Conservation (phyloP, 1,284 basidiomycete genomes). For the Tilletia caries region DNA sequence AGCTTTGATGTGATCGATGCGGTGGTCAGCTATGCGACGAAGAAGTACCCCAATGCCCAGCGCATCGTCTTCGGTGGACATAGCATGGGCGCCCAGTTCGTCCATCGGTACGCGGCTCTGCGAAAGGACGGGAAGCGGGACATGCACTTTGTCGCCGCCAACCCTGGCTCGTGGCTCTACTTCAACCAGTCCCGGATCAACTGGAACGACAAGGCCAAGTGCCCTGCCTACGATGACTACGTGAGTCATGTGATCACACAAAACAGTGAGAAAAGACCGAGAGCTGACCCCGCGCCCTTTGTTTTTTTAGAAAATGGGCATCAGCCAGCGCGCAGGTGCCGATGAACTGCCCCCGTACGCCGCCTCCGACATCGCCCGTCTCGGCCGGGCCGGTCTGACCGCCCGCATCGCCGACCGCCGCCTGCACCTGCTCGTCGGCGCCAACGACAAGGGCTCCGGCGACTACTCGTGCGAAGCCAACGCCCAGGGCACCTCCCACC, state of each 20-base stretch:
- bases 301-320: neutral
- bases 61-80: conserved; percentile 14
- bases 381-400: conserved; percentile 5
- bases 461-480: conserved; percentile 7
- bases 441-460: conserved; percentile 8
- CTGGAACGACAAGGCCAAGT: neutral
- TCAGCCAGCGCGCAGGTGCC: neutral
- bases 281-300: too few relatives aligned
- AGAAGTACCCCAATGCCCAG: conserved; percentile 11
- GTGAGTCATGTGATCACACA: too few relatives aligned
- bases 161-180: conserved; percentile 12
- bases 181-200: neutral
- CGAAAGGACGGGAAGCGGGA: neutral
- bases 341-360: neutral
- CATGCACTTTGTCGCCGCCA: conserved; percentile 5
- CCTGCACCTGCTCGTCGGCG: neutral
- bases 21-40: neutral
- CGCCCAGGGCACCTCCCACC: conserved; percentile 5
- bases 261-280: too few relatives aligned
- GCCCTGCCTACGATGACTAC: conserved; percentile 3
- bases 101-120: conserved; percentile 9
- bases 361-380: neutral
- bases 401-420: neutral
- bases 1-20: conserved; percentile 11
- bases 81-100: conserved; percentile 7